Evolutionary conservation across 1,139 yeast species (phyloP), one percentile per base, ranked within the genome.

Genomic region (Lodderomyces oxycetoniae): DNA sequence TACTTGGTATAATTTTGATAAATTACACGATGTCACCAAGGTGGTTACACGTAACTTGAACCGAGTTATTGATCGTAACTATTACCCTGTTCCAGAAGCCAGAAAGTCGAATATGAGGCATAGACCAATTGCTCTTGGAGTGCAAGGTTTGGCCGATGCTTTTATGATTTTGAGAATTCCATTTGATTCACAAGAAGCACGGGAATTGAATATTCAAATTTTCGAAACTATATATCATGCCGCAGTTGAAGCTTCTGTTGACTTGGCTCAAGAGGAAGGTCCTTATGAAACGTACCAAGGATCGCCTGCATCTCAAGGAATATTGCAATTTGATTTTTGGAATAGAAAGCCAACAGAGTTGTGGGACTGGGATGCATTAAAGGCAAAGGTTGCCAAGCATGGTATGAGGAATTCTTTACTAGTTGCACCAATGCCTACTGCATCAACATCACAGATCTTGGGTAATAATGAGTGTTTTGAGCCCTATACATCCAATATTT

Each of bases 341-440:
- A 63, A 67, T 46, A 64, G 68, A 52, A 73, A 73, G 52, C 80
- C 80, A 32, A 65, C 78, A 34, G 74, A 67, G 44, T 64, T 74
- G 46, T 74, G 66, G 65, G 77, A 75, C 46, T 75, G 81, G 81
- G 78, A 71, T 47, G 37, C 54, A 10, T 57, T 75, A 44, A 74
- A 73, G 53, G 59, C 53, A 38, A 59, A 61, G 35, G 55, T 74
- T 39, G 62, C 62, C 31, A 56, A 57, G 38, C 60, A 66, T 45
- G 81, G 81, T 35, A 49, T 75, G 35, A 63, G 80, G 52, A 75
- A 75, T 57, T 75, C 80, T n/a, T 58, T 75, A 32, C 61, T 75
- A 41, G 76, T 75, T 38, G 81, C 80, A 2, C 79, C 79, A 40
- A 75, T 75, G 81, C 81, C 81, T 30, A 75, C 81, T 36, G 81